These are phyloP conservation scores for Aspergillus ochraceus DNA, from an alignment of 2,329 filamentous ascomycete species.

Conservation along the genomic window DNA sequence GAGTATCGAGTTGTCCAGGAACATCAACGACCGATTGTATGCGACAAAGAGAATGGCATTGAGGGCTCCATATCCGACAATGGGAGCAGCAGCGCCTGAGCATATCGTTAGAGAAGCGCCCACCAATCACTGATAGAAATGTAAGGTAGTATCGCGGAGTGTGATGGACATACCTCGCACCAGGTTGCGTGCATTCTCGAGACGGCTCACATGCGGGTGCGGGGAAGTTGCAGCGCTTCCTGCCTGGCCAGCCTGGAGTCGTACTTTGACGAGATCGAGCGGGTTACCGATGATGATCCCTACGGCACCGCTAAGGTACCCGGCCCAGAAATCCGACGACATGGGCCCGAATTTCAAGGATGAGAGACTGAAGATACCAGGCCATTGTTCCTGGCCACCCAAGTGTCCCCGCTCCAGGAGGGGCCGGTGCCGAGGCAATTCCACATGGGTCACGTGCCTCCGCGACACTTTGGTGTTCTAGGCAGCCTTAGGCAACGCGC, in stretches of 20 bases:
- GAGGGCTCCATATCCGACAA: conserved; percentile 85
- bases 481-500: conserved; percentile 16
- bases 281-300: conserved; percentile 90
- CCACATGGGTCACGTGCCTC: conserved; percentile 27
- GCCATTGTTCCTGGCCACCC: neutral
- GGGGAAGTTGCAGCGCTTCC: conserved; percentile 23
- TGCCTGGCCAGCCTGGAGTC: conserved; percentile 66
- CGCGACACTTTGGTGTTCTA: conserved; percentile 36
- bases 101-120: conserved; percentile 4
- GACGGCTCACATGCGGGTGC: conserved; percentile 27
- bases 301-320: conserved; percentile 81
- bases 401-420: neutral
- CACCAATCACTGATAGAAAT: neutral
- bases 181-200: conserved; percentile 37
- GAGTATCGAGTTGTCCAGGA: conserved; percentile 51
- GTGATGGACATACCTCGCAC: conserved; percentile 36
- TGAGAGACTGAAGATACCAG: neutral
- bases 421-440: neutral
- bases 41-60: conserved; percentile 88
- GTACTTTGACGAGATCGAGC: conserved; percentile 76
- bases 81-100: conserved; percentile 75
- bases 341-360: conserved; percentile 45
- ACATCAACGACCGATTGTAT: conserved; percentile 78
- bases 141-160: neutral
- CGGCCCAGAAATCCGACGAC: conserved; percentile 91